phyloP scores from a whole-genome alignment of 768 basidiomycete genomes.

The Xerocomellus dryophilus region DNA sequence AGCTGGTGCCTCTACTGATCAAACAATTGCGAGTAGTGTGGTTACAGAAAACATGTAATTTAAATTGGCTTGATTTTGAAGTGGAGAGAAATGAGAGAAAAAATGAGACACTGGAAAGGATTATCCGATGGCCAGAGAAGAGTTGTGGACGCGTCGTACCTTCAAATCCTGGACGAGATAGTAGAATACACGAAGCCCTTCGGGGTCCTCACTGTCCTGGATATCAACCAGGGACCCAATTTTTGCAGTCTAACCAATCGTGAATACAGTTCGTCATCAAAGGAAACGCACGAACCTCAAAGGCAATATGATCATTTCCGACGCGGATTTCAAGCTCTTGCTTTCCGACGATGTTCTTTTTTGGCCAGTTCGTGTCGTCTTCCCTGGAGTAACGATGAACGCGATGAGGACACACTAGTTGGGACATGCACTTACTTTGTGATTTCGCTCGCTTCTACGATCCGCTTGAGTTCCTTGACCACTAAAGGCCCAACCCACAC shows the following conservation, averaged over 20 bases:
- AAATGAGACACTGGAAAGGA: constrained; percentile 80
- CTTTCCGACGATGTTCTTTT: constrained; percentile 98
- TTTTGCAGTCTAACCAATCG: constrained; percentile 80
- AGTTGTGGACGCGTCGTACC: constrained; percentile 42
- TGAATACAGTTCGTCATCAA: background rate
- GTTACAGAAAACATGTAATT: constrained; percentile 1
- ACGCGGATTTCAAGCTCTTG: constrained; percentile 95
- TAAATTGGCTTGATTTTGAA: constrained; percentile 99
- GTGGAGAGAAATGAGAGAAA: constrained; percentile 96
- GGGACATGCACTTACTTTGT: constrained; percentile 59
- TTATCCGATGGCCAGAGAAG: background rate
- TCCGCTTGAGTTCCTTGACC: constrained; percentile 90
- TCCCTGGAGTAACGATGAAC: constrained; percentile 56
- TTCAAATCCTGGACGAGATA: constrained; percentile 98
- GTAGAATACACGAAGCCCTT: constrained; percentile 96
- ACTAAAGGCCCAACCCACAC: constrained; percentile 95
- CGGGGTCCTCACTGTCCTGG: constrained; percentile 94
- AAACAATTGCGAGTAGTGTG: too few relatives aligned
- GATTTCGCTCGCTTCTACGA: constrained; percentile 91
- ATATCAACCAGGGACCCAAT: constrained; percentile 97
- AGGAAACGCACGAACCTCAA: constrained; percentile 62
- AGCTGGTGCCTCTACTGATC: too few relatives aligned
- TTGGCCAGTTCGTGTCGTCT: constrained; percentile 98
- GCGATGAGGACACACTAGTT: background rate
- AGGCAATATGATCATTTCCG: constrained; percentile 94